Evolutionary conservation across 306 rosid species (phyloP), one percentile per base, ranked within the genome.

Genomic region (Trifolium fragiferum): DNA sequence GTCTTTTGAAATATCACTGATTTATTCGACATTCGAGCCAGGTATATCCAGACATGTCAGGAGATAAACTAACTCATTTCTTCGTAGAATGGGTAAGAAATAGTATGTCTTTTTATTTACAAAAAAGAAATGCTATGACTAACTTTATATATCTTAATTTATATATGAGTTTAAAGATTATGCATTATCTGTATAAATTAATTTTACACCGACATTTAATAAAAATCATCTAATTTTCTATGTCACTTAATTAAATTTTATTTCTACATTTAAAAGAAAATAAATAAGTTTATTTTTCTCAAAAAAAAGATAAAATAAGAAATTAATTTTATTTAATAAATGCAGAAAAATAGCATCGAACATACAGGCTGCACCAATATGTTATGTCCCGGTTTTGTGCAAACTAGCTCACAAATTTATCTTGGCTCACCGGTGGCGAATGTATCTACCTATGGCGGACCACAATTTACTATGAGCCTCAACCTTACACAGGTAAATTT

Each of bases 361-460:
- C 20, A 21, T 16, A 54, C 58, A 40, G 73, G 80, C 44, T 76
- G 80, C 73, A 23, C 9, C 35, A 54, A 76, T 41, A 3, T 66
- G 55, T 15, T 10, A 10, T 66, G 80, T 40, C 3, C 72, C 4
- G 80, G 80, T 15, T 76, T 76, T 33, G 73, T 66, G 23, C 73
- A 76, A 44, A 16, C 23, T 16, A 35, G 51, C 44, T 37, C 7
- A 11, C 7, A 0, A 0, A 5, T 65, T 11, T 51, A 15, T 37
- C 5, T 38, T 4, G 79, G 73, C 3, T 0, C 14, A 10, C 43
- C 54, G 1, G 2, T 65, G 0, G 1, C 2, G 1, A 16, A 55
- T n/a, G 35, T 21, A 33, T 75, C 79, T 51, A 38, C n/a, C 58
- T 65, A 65, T 65, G 65, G 7, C 4, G 73, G 73, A 18, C 0